Evolutionary conservation across 495 filamentous ascomycete genomes (phyloP).

Genomic region (Penicillium dipodomyicola): DNA sequence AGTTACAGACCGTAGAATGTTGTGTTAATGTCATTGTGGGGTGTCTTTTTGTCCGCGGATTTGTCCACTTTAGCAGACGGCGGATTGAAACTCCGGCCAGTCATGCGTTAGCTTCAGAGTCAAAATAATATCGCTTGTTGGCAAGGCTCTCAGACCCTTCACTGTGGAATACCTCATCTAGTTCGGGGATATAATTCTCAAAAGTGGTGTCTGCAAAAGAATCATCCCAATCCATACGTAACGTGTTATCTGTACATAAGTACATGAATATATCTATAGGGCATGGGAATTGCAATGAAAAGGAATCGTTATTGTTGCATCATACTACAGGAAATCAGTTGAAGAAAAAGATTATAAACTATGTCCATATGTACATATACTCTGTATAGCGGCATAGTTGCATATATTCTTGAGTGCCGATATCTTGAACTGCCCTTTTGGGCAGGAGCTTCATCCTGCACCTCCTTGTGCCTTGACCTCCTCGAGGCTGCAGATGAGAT

Average conservation of each 20-base stretch:
- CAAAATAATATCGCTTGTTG: constrained; percentile 5
- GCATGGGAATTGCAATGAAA: background rate
- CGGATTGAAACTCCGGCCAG: constrained; percentile 6
- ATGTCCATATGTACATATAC: too few relatives aligned
- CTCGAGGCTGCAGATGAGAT: constrained; percentile 3
- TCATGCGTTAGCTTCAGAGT: constrained; percentile 3
- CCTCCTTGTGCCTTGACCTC: constrained; percentile 1
- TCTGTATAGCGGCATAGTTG: background rate
- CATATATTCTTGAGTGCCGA: background rate
- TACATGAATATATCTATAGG: background rate
- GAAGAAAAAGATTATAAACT: background rate
- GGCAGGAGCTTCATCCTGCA: constrained; percentile 10
- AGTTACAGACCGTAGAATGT: background rate
- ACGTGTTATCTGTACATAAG: background rate
- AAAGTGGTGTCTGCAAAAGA: background rate
- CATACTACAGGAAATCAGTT: background rate
- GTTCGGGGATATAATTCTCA: background rate
- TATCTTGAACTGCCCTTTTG: constrained; percentile 3
- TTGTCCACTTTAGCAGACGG: background rate
- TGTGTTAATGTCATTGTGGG: background rate
- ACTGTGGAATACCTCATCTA: background rate
- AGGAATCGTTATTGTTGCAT: background rate
- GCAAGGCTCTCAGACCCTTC: background rate
- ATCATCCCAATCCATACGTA: background rate
- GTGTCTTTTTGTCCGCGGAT: background rate